Percentiles rank a stretch among this genome's conserved stretches.
phyloP scores from a whole-genome alignment of 441 rosid species.

The Eugenia klotzschiana region DNA sequence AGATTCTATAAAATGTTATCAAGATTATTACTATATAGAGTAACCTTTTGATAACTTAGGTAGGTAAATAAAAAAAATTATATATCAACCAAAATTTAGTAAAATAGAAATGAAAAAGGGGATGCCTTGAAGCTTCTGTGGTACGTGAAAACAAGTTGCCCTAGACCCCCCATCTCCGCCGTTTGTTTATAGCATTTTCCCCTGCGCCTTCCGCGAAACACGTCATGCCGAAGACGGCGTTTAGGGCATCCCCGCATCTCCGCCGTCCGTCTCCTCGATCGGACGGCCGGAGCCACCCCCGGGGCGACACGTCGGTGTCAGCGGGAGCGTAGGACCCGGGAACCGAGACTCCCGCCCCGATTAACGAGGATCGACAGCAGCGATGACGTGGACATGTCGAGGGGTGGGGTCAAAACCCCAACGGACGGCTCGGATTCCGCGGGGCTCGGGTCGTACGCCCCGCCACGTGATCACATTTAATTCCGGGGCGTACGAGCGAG shows the following conservation, averaged over 20 bases:
- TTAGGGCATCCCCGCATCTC: constrained; percentile 1
- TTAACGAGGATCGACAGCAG: background rate
- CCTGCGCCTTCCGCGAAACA: constrained; percentile 5
- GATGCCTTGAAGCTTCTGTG: background rate
- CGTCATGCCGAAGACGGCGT: constrained; percentile 11
- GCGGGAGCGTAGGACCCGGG: constrained; percentile 12
- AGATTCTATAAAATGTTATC: too few species aligned
- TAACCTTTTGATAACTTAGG: background rate
- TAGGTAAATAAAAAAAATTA: too few species aligned
- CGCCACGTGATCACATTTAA: background rate
- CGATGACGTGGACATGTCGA: background rate
- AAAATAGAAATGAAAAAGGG: background rate
- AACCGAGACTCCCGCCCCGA: constrained; percentile 2
- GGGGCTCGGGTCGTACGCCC: background rate
- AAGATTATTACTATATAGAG: background rate
- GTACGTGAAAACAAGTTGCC: background rate
- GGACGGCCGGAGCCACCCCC: background rate
- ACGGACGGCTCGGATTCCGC: constrained; percentile 7
- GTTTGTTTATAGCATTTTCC: background rate
- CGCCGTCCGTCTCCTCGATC: constrained; percentile 1
- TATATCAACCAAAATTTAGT: background rate
- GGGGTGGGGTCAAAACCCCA: background rate
- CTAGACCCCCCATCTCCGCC: background rate
- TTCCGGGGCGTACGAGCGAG: background rate
- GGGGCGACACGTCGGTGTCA: constrained; percentile 10